A percentile compares a stretch with the other conserved stretches of the same genome.
phyloP scores from a whole-genome alignment of 2,329 filamentous ascomycete species.

The Elsinoe necatrix region DNA sequence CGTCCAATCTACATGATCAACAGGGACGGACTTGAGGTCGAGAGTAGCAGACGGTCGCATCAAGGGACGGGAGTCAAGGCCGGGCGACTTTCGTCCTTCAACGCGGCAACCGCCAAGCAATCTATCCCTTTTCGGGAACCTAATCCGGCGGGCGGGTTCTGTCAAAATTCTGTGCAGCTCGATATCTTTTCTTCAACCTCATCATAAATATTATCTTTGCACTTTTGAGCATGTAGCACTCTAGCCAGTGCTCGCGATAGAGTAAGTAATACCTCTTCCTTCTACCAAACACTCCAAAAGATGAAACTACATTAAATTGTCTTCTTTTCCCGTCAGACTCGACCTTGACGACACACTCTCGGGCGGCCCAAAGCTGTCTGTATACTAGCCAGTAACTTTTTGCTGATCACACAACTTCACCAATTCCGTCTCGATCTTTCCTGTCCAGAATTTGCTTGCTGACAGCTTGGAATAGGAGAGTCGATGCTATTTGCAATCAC shows the following conservation, averaged over 20 bases:
- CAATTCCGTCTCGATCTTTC: not conserved
- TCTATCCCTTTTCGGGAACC: not conserved
- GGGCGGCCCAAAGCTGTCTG: conserved; percentile 60
- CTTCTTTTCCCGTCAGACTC: conserved; percentile 88
- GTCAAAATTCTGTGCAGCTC: conserved; percentile 4
- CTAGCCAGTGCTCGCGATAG: too few relatives aligned
- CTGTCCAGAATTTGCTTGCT: not conserved
- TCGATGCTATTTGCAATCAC: not conserved
- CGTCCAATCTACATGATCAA: conserved; percentile 7
- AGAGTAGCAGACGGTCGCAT: not conserved
- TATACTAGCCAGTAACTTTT: conserved; percentile 85
- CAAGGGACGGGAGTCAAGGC: conserved; percentile 1
- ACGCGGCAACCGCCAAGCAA: conserved; percentile 1
- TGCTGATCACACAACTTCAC: conserved; percentile 52
- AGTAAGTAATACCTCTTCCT: conserved; percentile 14
- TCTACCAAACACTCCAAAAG: conserved; percentile 40
- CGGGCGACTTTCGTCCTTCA: not conserved
- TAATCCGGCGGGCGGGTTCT: not conserved
- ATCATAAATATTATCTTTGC: not conserved
- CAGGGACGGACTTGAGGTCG: not conserved
- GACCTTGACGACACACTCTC: conserved; percentile 73
- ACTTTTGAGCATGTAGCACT: not conserved
- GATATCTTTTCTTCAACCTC: conserved; percentile 2
- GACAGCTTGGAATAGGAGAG: not conserved
- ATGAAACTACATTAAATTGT: conserved; percentile 62